A percentile compares a stretch with the other conserved stretches of the same genome.
These are phyloP conservation scores for Aspergillus terreus DNA, from an alignment of 2,329 filamentous ascomycete genomes.

Conservation along the genomic window DNA sequence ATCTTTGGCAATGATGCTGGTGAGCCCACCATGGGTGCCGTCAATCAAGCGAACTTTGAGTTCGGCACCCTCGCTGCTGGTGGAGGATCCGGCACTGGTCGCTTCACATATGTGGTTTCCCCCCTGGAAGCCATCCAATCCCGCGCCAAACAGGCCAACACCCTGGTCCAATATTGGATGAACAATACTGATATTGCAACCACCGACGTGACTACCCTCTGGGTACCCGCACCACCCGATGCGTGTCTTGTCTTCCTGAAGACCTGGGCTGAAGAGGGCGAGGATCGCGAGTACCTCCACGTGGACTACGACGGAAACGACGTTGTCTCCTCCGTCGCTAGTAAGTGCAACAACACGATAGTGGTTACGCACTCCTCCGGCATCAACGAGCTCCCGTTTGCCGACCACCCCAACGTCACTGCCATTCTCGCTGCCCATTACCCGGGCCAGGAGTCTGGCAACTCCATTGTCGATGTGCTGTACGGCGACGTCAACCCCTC, in stretches of 20 bases:
- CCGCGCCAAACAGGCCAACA: background rate
- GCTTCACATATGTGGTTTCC: background rate
- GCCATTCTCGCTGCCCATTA: slow-evolving; percentile 79
- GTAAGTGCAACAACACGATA: slow-evolving; percentile 73
- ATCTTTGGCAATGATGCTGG: slow-evolving; percentile 49
- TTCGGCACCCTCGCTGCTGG: slow-evolving; percentile 10
- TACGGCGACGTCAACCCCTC: slow-evolving; percentile 76
- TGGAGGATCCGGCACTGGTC: background rate
- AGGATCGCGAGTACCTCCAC: slow-evolving; percentile 58
- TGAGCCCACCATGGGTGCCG: background rate
- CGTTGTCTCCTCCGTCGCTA: slow-evolving; percentile 73
- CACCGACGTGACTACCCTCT: slow-evolving; percentile 15
- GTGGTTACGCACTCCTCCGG: slow-evolving; percentile 81
- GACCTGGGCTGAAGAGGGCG: slow-evolving; percentile 73
- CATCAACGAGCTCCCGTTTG: slow-evolving; percentile 59
- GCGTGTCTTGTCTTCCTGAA: slow-evolving; percentile 78
- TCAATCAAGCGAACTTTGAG: background rate
- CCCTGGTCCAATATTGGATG: slow-evolving; percentile 17
- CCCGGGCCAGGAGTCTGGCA: slow-evolving; percentile 79
- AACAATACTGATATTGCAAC: slow-evolving; percentile 16
- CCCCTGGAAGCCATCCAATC: slow-evolving; percentile 1
- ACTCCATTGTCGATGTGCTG: slow-evolving; percentile 74
- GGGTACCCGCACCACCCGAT: slow-evolving; percentile 31
- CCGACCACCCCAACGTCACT: slow-evolving; percentile 72
- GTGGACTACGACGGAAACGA: slow-evolving; percentile 77